Evolutionary conservation across 345 rosid species (phyloP), one percentile per base, ranked within the genome.

Genomic region (Garcia nutans): DNA sequence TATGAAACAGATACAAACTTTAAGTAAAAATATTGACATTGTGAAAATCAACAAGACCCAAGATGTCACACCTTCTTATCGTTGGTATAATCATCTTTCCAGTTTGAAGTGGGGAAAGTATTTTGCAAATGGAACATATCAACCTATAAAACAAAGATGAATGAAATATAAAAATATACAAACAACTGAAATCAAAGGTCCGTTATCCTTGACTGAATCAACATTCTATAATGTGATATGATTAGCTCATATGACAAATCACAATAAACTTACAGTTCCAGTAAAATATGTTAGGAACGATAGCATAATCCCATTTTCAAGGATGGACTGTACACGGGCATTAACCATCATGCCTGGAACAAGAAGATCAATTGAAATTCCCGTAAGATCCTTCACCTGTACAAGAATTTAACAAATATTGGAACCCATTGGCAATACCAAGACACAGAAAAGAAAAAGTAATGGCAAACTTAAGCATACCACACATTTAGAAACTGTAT

Each of bases 321-420:
- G 93, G 61, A 92, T 91, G 22, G 99, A 89, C 82, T 86, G 88
- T 64, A 96, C 96, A 31, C 89, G 89, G 65, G 96, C 90, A 82
- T 85, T 92, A 77, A 96, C 90, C 98, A 96, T 84, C 98, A 92
- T 90, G 81, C 99, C 99, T 64, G 99, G 99, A 74, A 84, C 74
- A 65, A 96, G 97, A 85, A 90, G 93, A 85, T 96, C 99, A 81
- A 96, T 88, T 64, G 97, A 93, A 77, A 96, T 86, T 68, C 99
- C 97, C 83, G 83, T 92, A 74, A 90, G 83, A 81, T 89, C 98
- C 86, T 90, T 93, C 82, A 94, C 87, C 99, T 96, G 88, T 42
- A 75, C 49, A 81, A 61, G 80, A 71, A 70, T 23, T 26, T 44
- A 69, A 79, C 66, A 69, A 49, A 5, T 47, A 57, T 71, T 65